phyloP scores from a whole-genome alignment of 2,329 filamentous ascomycete genomes.

The Diaporthe ilicicola region DNA sequence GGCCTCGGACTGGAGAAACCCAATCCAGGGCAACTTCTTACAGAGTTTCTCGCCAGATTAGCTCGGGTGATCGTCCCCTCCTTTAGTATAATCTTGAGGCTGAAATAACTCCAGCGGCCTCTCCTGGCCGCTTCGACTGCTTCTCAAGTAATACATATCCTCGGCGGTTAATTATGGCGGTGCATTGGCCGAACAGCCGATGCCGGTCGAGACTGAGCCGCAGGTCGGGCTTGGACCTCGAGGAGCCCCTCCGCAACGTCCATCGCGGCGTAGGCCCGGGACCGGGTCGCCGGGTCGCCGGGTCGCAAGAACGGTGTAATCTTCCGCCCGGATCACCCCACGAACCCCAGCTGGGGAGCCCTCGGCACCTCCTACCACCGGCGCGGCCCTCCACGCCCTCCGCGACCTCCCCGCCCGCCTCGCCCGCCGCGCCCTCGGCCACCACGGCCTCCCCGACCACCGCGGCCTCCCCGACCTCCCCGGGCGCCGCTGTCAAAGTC shows the following conservation, averaged over 20 bases:
- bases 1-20: background rate
- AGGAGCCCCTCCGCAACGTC: too few relatives aligned
- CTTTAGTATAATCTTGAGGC: background rate
- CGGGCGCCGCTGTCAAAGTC: slow-evolving; percentile 2
- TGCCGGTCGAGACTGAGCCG: background rate
- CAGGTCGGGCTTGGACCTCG: background rate
- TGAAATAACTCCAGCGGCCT: background rate
- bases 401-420: background rate
- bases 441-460: background rate
- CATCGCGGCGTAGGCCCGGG: too few relatives aligned
- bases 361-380: background rate
- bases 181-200: background rate
- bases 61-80: background rate
- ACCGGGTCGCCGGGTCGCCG: too few relatives aligned
- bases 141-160: too few relatives aligned
- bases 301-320: background rate
- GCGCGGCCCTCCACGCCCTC: background rate
- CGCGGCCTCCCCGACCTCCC: background rate
- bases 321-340: background rate
- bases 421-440: background rate
- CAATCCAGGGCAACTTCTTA: too few relatives aligned
- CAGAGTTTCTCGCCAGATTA: background rate
- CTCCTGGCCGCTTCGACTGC: background rate
- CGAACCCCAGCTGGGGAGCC: background rate
- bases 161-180: background rate